A percentile compares a stretch with the other conserved stretches of the same genome.
Conservation (phyloP, 2,329 filamentous ascomycete species). For the Rosellinia necatrix region DNA sequence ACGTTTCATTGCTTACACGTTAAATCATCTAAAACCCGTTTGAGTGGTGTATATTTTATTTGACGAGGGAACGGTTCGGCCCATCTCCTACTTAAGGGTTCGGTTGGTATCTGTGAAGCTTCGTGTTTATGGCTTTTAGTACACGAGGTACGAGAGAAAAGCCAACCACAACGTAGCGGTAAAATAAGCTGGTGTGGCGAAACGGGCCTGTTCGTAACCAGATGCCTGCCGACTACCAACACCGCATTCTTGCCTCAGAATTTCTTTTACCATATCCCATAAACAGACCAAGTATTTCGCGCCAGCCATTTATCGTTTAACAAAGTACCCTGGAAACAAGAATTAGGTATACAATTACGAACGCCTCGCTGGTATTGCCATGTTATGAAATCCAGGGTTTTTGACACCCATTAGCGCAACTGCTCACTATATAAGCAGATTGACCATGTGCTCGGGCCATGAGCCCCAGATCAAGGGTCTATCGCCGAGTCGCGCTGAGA, state of each 20-base stretch:
- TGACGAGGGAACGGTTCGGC: too few species aligned
- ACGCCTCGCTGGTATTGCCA: neutral
- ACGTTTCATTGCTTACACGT: too few species aligned
- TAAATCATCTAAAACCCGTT: too few species aligned
- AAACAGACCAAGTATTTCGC: neutral
- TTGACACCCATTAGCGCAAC: neutral
- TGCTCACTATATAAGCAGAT: slow-evolving; percentile 56
- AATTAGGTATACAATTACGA: neutral
- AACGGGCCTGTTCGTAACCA: neutral
- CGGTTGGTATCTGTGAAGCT: too few species aligned
- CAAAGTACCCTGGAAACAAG: neutral
- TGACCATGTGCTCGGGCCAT: slow-evolving; percentile 86
- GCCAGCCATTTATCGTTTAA: neutral
- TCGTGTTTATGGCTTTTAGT: too few species aligned
- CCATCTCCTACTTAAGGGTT: too few species aligned
- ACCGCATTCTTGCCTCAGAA: neutral
- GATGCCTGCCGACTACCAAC: neutral
- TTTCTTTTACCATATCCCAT: neutral
- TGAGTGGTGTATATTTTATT: too few species aligned
- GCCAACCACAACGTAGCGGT: too few species aligned
- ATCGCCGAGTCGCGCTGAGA: slow-evolving; percentile 79
- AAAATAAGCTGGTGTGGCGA: neutral
- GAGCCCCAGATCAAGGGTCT: slow-evolving; percentile 81
- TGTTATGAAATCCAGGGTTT: neutral
- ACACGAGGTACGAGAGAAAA: too few species aligned